Conservation (phyloP, 1,284 basidiomycete species). For the Microbotryum scabiosae region DNA sequence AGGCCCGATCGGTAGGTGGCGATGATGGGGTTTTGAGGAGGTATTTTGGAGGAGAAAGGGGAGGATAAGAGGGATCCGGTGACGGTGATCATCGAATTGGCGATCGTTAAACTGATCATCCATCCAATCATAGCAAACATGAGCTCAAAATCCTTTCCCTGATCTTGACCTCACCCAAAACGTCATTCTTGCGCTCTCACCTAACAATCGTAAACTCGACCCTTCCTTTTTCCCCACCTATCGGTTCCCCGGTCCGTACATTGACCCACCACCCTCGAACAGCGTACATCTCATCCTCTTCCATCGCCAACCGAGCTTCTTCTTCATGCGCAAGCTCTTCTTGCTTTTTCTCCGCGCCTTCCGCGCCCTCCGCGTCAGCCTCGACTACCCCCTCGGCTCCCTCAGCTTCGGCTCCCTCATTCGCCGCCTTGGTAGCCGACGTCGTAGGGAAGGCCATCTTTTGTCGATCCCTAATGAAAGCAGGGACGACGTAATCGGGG, state of each 20-base stretch:
- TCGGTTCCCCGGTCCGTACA: constrained; percentile 55
- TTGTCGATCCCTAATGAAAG: constrained; percentile 12
- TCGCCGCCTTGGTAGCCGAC: background rate
- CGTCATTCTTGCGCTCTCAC: no score
- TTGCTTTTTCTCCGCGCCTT: constrained; percentile 19
- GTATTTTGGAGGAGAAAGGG: constrained; percentile 59
- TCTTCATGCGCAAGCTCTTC: constrained; percentile 3
- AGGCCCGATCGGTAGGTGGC: no score
- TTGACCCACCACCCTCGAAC: constrained; percentile 68
- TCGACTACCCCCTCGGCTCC: constrained; percentile 30
- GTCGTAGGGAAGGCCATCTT: background rate
- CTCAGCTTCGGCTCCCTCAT: constrained; percentile 35
- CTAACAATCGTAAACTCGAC: constrained; percentile 85
- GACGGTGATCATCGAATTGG: constrained; percentile 90
- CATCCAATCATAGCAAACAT: no score
- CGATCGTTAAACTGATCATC: constrained; percentile 64
- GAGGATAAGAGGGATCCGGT: constrained; percentile 79
- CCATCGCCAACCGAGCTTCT: constrained; percentile 17
- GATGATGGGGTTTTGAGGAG: no score
- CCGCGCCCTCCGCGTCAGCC: constrained; percentile 13
- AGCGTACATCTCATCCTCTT: constrained; percentile 20
- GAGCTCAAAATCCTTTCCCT: no score
- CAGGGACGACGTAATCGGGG: constrained; percentile 45
- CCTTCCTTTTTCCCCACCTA: constrained; percentile 63
- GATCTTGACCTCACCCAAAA: no score